Conservation (phyloP, 1,284 basidiomycete genomes). For the Cutaneotrichosporon mucoides region DNA sequence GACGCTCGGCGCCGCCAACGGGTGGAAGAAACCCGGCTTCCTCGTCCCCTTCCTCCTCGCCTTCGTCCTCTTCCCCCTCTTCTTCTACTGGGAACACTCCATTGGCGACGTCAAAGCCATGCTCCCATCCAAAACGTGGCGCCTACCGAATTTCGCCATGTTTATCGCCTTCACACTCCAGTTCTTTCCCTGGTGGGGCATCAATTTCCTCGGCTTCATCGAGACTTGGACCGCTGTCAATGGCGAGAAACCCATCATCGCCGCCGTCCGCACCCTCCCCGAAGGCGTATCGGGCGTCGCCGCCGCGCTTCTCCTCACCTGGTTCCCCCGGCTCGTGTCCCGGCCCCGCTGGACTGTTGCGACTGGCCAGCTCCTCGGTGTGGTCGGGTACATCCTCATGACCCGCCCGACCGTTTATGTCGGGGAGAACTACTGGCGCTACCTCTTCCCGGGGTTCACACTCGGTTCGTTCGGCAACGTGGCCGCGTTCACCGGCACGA, state of each 20-base stretch:
- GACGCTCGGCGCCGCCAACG: conserved; percentile 41
- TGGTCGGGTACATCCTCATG: conserved; percentile 31
- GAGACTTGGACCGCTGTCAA: conserved; percentile 23
- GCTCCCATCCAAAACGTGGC: conserved; percentile 39
- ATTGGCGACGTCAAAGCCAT: conserved; percentile 31
- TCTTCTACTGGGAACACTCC: conserved; percentile 38
- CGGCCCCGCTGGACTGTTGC: conserved; percentile 27
- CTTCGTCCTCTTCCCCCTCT: conserved; percentile 32
- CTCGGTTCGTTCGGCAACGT: conserved; percentile 33
- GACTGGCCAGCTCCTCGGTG: conserved; percentile 22
- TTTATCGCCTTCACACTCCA: conserved; percentile 35
- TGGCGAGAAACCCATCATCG: conserved; percentile 26
- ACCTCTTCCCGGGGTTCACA: conserved; percentile 32
- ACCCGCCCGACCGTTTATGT: conserved; percentile 14
- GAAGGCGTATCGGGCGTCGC: conserved; percentile 20
- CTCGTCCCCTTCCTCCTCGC: conserved; percentile 45
- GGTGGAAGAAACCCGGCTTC: conserved; percentile 40
- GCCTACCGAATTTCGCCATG: conserved; percentile 41
- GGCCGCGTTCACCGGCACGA: conserved; percentile 23
- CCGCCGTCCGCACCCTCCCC: conserved; percentile 31
- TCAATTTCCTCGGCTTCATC: conserved; percentile 22
- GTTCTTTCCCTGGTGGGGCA: conserved; percentile 41
- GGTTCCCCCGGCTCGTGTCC: conserved; percentile 18
- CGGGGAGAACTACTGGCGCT: conserved; percentile 33
- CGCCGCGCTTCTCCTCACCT: conserved; percentile 12